Base-by-base conservation (phyloP, 140 eudicot genomes). In the Senecio squalidus region DNA sequence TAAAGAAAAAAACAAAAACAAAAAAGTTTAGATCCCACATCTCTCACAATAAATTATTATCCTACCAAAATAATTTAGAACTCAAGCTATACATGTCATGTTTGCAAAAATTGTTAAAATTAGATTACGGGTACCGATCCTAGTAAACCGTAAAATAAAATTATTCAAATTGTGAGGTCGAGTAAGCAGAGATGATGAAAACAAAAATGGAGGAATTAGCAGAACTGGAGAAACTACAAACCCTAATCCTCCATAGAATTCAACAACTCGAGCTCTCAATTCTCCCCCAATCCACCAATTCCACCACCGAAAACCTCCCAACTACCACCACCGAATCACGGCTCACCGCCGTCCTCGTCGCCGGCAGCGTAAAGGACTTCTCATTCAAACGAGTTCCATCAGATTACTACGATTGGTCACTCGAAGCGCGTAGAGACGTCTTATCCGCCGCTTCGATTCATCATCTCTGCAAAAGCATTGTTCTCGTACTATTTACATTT, bases 381-480 rank as follows among this genome's bases (percentile, higher is more conserved):
- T 3, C 71, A 5, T 91, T 91, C 81, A 91, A 77, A 58, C 75
- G 84, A 20, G 96, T 78, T 10, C 53, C 95, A 7, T 77, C 84
- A 39, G 93, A 92, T 69, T 87, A 91, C 84, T 91, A 91, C 66
- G 83, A 79, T 16, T 78, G 86, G 82, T 69, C 92, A 9, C 73
- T 81, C n/a, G 92, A 91, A 46, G 53, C 84, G 59, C 78, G 98
- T 10, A 74, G 96, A 3, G 93, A 87, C 58, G 46, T 74, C 64
- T 83, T 92, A 34, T 82, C 52, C 10, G 98, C 98, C 34, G 67
- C 87, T 22, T 92, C 98, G 43, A 71, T 88, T 39, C 76, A 92
- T 55, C 98, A 92, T 67, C 96, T 86, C 69, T 91, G 98, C 80
- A 91, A 91, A 72, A 86, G 96, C 89, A 86, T 91, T 75, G 98